Evolutionary conservation across 2,329 filamentous ascomycete species (phyloP).

Genomic region (Botrytis pseudocinerea): DNA sequence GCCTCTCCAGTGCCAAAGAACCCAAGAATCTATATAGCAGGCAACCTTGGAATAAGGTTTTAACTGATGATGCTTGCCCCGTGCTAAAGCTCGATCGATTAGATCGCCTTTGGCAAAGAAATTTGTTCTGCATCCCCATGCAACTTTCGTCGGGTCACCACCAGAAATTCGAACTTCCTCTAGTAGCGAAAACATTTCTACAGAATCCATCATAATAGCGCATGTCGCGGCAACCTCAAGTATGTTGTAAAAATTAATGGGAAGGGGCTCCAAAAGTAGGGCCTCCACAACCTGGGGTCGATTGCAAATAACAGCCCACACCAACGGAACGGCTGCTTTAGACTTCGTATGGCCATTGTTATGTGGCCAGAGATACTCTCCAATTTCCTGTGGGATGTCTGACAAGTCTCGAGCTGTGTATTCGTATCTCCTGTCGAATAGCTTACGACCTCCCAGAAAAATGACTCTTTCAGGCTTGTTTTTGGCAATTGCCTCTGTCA

Average conservation of each 20-base stretch:
- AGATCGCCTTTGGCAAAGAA: not conserved
- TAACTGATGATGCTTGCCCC: not conserved
- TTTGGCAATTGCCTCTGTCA: not conserved
- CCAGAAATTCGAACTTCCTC: not conserved
- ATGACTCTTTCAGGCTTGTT: not conserved
- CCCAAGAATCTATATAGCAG: not conserved
- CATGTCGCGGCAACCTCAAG: not conserved
- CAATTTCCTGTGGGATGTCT: not conserved
- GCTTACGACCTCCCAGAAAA: not conserved
- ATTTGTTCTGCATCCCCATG: not conserved
- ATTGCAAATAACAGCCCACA: not conserved
- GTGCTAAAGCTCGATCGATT: not conserved
- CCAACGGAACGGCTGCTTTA: not conserved
- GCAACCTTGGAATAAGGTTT: not conserved
- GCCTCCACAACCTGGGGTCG: not conserved
- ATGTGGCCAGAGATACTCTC: not conserved
- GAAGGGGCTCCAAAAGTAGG: too few relatives aligned
- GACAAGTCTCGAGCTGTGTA: not conserved
- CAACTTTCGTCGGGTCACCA: not conserved
- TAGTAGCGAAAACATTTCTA: not conserved
- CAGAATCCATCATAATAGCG: not conserved
- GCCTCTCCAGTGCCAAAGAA: not conserved
- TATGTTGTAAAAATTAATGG: too few relatives aligned
- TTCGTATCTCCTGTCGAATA: not conserved
- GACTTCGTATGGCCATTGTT: too few relatives aligned